These are phyloP conservation scores for Punica granatum DNA, from an alignment of 345 rosid genomes.

Conservation along the genomic window DNA sequence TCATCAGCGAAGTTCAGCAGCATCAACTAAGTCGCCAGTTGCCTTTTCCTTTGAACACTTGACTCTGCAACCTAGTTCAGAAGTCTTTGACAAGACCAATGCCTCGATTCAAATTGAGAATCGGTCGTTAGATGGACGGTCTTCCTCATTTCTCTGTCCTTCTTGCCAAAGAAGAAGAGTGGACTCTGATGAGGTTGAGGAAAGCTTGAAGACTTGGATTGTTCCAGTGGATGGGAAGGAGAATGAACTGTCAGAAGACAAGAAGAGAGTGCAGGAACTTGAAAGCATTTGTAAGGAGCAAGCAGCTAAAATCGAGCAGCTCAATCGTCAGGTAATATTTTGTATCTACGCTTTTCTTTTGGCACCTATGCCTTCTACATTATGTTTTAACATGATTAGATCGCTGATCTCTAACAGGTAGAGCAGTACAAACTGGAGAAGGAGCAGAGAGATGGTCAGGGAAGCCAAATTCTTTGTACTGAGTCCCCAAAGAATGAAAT, in stretches of 20 bases:
- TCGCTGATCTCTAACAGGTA: slow-evolving; percentile 24
- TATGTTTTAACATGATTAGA: neutral
- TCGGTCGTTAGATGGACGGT: slow-evolving; percentile 22
- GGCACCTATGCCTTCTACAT: neutral
- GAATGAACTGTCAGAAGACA: slow-evolving; percentile 24
- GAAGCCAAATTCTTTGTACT: neutral
- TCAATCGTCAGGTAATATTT: slow-evolving; percentile 44
- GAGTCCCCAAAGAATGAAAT: slow-evolving; percentile 19
- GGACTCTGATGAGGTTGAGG: slow-evolving; percentile 28
- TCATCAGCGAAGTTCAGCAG: slow-evolving; percentile 49
- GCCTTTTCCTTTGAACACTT: slow-evolving; percentile 76
- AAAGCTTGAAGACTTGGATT: slow-evolving; percentile 50
- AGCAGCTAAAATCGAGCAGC: slow-evolving; percentile 70
- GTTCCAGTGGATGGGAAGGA: slow-evolving; percentile 24
- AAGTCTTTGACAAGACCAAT: slow-evolving; percentile 34
- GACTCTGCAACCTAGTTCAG: slow-evolving; percentile 50
- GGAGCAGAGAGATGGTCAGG: slow-evolving; percentile 12
- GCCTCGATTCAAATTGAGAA: slow-evolving; percentile 38
- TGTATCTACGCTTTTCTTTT: slow-evolving; percentile 4
- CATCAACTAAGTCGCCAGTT: slow-evolving; percentile 52
- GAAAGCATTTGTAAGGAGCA: slow-evolving; percentile 63
- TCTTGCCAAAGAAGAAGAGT: slow-evolving; percentile 48
- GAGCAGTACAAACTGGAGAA: slow-evolving; percentile 43
- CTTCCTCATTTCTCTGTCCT: slow-evolving; percentile 44
- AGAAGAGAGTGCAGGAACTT: slow-evolving; percentile 49